phyloP scores from a whole-genome alignment of 2,329 filamentous ascomycete genomes.

The Colletotrichum somersetense region DNA sequence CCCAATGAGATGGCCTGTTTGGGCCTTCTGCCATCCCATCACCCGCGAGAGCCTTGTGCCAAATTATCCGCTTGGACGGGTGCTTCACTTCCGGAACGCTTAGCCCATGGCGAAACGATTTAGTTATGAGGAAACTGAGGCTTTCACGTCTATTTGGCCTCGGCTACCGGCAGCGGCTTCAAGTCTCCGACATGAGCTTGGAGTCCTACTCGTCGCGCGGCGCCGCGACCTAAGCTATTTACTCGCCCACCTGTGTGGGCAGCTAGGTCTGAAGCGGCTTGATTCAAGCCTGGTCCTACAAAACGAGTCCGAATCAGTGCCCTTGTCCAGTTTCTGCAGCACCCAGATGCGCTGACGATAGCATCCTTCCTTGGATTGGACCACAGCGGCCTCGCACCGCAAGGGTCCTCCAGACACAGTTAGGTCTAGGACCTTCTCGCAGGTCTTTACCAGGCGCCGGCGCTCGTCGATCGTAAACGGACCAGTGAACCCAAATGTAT shows the following conservation, averaged over 20 bases:
- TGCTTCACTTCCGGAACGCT: constrained; percentile 21
- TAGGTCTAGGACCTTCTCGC: neutral
- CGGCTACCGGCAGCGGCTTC: neutral
- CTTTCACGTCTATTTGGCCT: neutral
- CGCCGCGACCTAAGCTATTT: neutral
- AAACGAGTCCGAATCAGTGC: neutral
- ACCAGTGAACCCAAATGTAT: neutral
- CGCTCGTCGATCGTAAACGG: neutral
- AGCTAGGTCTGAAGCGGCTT: neutral
- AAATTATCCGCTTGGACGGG: constrained; percentile 6
- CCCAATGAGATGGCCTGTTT: constrained; percentile 12
- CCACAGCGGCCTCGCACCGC: neutral
- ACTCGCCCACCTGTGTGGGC: neutral
- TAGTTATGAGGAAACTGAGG: constrained; percentile 7
- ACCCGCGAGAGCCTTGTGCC: constrained; percentile 4
- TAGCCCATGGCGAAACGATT: constrained; percentile 10
- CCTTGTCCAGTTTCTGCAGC: neutral
- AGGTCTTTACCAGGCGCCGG: neutral
- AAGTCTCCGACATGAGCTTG: neutral
- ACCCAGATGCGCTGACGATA: neutral
- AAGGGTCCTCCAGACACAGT: neutral
- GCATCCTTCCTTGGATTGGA: neutral
- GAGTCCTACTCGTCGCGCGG: neutral
- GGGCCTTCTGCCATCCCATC: constrained; percentile 30
- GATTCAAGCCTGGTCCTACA: neutral